Evolutionary conservation across 1,284 basidiomycete species (phyloP).

Genomic region (Singerocomus rubriflavus): DNA sequence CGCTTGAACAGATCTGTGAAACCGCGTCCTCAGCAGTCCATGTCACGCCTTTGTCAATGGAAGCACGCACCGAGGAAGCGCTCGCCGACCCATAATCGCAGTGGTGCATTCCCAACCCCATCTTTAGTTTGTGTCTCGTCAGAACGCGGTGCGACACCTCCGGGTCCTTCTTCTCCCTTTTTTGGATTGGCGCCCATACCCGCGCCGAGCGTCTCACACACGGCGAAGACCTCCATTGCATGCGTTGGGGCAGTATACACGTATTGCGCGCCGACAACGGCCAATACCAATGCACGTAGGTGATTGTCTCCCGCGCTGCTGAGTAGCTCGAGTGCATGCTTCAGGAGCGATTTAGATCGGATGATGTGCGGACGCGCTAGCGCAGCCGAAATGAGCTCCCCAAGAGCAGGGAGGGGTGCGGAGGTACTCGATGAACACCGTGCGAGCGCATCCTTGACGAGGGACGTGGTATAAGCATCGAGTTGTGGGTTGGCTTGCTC

Average conservation of each 20-base stretch:
- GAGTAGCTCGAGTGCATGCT: conserved; percentile 54
- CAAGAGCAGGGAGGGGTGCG: conserved; percentile 26
- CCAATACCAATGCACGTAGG: conserved; percentile 62
- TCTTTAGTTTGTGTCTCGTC: conserved; percentile 15
- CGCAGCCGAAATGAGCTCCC: conserved; percentile 31
- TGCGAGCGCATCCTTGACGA: conserved; percentile 29
- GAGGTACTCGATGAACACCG: conserved; percentile 26
- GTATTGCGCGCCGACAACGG: conserved; percentile 66
- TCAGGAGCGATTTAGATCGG: conserved; percentile 53
- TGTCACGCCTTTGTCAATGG: background rate
- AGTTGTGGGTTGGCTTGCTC: conserved; percentile 13
- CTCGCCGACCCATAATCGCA: conserved; percentile 71
- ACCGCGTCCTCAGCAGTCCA: background rate
- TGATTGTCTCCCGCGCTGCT: conserved; percentile 64
- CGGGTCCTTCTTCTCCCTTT: conserved; percentile 19
- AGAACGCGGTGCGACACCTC: conserved; percentile 14
- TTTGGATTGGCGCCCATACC: conserved; percentile 54
- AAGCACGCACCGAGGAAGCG: conserved; percentile 55
- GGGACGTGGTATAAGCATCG: conserved; percentile 16
- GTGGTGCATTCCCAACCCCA: conserved; percentile 54
- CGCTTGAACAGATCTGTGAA: conserved; percentile 52
- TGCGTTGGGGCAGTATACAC: conserved; percentile 65
- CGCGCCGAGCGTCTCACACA: conserved; percentile 64
- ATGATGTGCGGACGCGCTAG: conserved; percentile 24
- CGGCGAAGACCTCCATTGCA: conserved; percentile 58